Base-by-base conservation (phyloP, 2,329 filamentous ascomycete genomes). In the Nemania serpens region DNA sequence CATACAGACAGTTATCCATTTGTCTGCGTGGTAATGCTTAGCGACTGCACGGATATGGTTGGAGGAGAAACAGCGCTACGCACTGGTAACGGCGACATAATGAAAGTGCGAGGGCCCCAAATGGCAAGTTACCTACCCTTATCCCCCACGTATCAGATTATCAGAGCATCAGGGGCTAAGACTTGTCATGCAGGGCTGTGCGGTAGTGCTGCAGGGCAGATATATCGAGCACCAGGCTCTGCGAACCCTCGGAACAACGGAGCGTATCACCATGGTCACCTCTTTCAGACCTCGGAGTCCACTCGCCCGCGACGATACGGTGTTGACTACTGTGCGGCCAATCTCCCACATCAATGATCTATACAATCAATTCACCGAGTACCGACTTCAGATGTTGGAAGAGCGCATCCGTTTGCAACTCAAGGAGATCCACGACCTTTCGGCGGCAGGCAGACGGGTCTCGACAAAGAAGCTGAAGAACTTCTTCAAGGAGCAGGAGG, bases 1-100 rank as follows among this genome's bases (percentile, higher is more conserved):
- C 86, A 88, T 73, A 82, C 77, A 0, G 87, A 89, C 71, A 86
- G 82, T 69, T 88, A 87, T 69, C 85, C 86, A 0, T 89, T 88
- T 69, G 86, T 89, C n/a, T 88, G 85, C 65, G 86, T 89, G n/a
- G 79, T 82, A 7, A 89, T 89, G 85, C 78, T 89, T 29, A 86
- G 83, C 37, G 85, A 89, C 68, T 87, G 84, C 64, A 80, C 78
- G 0, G 76, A 78, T 39, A 89, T 89, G 86, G 75, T 86, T 12
- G 87, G 87, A 10, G 86, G 87, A 3, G 87, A 89, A 73, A 89
- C 86, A 0, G 85, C 83, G 1, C 71, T 89, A n/a, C 78, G 79
- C 39, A 85, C 77, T 1, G 81, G 76, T 1, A 76, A 77, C 22
- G 84, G 84, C 2, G 78, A 83, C 2, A 76, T 86, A 15, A 72